These are phyloP conservation scores for Kazachstania bromeliacearum DNA, from an alignment of 805 yeast species.

Conservation along the genomic window DNA sequence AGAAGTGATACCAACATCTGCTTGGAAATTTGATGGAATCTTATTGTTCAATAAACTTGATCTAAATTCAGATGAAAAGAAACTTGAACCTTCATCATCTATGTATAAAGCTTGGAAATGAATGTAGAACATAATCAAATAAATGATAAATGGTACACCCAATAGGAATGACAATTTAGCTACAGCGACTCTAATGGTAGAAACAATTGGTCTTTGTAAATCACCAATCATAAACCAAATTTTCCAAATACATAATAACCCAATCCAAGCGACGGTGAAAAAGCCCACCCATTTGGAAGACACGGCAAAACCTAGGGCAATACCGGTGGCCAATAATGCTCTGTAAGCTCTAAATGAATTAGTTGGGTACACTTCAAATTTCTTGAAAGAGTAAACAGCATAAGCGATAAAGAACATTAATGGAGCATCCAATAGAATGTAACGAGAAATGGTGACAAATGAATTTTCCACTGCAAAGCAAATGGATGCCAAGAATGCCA, in stretches of 20 bases:
- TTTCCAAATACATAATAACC: conserved; percentile 48
- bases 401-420: conserved; percentile 69
- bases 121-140: conserved; percentile 48
- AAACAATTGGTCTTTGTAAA: conserved; percentile 39
- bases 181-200: conserved; percentile 38
- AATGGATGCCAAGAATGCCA: conserved; percentile 48
- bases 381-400: conserved; percentile 54
- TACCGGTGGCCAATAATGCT: conserved; percentile 52
- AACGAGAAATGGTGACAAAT: conserved; percentile 60
- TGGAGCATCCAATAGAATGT: conserved; percentile 68
- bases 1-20: conserved; percentile 69
- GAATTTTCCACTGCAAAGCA: conserved; percentile 60
- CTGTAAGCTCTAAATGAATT: conserved; percentile 48
- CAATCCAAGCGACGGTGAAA: conserved; percentile 74
- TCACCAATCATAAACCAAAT: conserved; percentile 71
- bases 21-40: conserved; percentile 49
- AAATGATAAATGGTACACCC: conserved; percentile 49
- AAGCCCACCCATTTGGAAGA: conserved; percentile 81
- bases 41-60: conserved; percentile 48
- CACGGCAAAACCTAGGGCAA: conserved; percentile 63
- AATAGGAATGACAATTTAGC: conserved; percentile 46
- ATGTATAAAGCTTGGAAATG: conserved; percentile 50
- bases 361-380: conserved; percentile 58
- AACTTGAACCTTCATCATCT: conserved; percentile 65
- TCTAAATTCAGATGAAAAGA: conserved; percentile 67